These are phyloP conservation scores for Nothophytophthora sp. DNA, from an alignment of 352 stramenopile genomes.

Conservation along the genomic window DNA sequence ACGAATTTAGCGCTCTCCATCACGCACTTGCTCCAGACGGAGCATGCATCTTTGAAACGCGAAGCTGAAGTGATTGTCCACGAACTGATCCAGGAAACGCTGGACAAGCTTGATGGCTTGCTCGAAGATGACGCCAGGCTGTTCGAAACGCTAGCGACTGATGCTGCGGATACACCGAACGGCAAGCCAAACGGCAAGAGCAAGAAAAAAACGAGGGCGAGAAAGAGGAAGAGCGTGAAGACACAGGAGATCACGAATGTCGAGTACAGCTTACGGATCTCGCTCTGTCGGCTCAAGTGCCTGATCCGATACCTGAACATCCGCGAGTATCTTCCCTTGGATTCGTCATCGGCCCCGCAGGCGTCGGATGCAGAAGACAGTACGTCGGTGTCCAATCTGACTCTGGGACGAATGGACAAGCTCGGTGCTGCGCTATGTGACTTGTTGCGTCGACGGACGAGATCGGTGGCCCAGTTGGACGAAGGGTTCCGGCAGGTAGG, in stretches of 20 bases:
- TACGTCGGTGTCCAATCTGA: neutral
- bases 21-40: slow-evolving; percentile 65
- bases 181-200: too few relatives aligned
- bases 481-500: slow-evolving; percentile 55
- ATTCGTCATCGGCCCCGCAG: slow-evolving; percentile 10
- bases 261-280: slow-evolving; percentile 67
- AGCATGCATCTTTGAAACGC: slow-evolving; percentile 78
- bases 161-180: slow-evolving; percentile 10
- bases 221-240: slow-evolving; percentile 33
- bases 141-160: slow-evolving; percentile 15
- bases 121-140: slow-evolving; percentile 59
- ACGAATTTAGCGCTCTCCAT: slow-evolving; percentile 66
- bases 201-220: slow-evolving; percentile 28
- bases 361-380: neutral
- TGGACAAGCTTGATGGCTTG: slow-evolving; percentile 59
- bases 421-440: slow-evolving; percentile 33
- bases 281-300: slow-evolving; percentile 60
- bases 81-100: slow-evolving; percentile 66
- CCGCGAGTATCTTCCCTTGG: slow-evolving; percentile 57
- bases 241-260: slow-evolving; percentile 61
- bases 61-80: slow-evolving; percentile 77
- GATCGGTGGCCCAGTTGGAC: slow-evolving; percentile 44
- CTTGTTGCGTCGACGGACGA: slow-evolving; percentile 55
- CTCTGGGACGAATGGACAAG: slow-evolving; percentile 37
- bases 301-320: slow-evolving; percentile 64